Base-by-base conservation (phyloP, 306 rosid genomes). In the Crotalaria pallida region DNA sequence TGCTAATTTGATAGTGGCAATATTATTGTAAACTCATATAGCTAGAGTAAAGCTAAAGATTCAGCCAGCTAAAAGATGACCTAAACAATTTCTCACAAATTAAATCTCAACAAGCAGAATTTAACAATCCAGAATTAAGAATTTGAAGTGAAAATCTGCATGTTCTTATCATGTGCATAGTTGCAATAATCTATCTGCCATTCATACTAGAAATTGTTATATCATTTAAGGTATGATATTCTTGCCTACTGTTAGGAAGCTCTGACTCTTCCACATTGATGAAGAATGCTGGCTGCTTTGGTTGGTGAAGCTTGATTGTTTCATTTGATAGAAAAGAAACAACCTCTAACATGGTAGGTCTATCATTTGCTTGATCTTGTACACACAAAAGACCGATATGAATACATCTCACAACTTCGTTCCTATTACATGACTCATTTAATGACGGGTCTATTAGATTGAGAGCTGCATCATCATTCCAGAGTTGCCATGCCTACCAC, bases 321-420 rank as follows among this genome's bases (percentile, higher is more conserved):
- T 84, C 79, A 50, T 56, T 84, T 10, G 66, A 72, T 36, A 84
- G 50, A 79, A 84, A 71, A 36, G 71, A 75, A 59, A 74, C 63
- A 26, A 75, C 80, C 24, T 84, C 81, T 6, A 45, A 16, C 86
- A 80, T 74, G 71, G 57, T 74, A 34, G 87, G 80, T 65, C 81
- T 80, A 27, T 81, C 81, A 10, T 1, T 45, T 7, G 83, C 73
- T 1, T 62, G 63, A 7, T 77, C 84, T 67, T 85, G 85, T 23
- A 77, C 83, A 18, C 83, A 85, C 50, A 80, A 66, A 3, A 85
- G 84, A 8, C 84, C 65, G 7, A 80, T 31, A 27, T 80, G 82
- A 47, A 85, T 77, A 77, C 75, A 69, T 59, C 65, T 76, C 43
- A 60, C 50, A 49, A 77, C 70, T 55, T 76, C 77, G 45, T 15